phyloP scores from a whole-genome alignment of 1,284 basidiomycete genomes.

The Heterobasidion parviporum region DNA sequence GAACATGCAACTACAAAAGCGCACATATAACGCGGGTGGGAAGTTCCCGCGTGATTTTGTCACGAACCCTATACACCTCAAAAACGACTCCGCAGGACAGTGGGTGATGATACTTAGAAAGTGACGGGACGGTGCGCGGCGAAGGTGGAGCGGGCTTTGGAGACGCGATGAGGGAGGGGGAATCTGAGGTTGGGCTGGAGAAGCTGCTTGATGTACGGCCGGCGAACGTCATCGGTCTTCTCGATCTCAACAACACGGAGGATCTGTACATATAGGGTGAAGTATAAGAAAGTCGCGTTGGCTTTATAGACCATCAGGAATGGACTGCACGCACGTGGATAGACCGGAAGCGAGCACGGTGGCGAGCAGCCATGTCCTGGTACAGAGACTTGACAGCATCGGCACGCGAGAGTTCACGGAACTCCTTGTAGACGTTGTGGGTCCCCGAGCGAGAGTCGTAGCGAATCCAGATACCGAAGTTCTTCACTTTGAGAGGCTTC shows the following conservation, averaged over 20 bases:
- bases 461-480: slow-evolving; percentile 99
- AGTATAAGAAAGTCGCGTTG: slow-evolving; percentile 6
- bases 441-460: slow-evolving; percentile 98
- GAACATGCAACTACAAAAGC: neutral
- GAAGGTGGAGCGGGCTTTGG: slow-evolving; percentile 66
- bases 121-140: slow-evolving; percentile 66
- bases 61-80: neutral
- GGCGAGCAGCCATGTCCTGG: slow-evolving; percentile 99
- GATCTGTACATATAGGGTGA: slow-evolving; percentile 42
- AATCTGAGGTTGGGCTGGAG: slow-evolving; percentile 88
- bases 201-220: slow-evolving; percentile 97
- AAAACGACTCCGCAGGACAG: too few relatives aligned
- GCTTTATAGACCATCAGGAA: neutral
- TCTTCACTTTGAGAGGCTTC: slow-evolving; percentile 97
- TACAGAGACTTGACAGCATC: slow-evolving; percentile 97
- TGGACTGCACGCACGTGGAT: slow-evolving; percentile 68
- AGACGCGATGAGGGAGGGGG: slow-evolving; percentile 92
- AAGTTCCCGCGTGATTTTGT: neutral
- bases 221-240: slow-evolving; percentile 88
- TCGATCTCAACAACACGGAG: slow-evolving; percentile 91
- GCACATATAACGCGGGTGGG: neutral
- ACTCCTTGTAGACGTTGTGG: slow-evolving; percentile 98
- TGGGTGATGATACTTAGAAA: slow-evolving; percentile 35
- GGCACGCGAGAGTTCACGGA: slow-evolving; percentile 91
- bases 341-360: slow-evolving; percentile 98